Conservation (phyloP, 345 rosid species). For the Eucalyptus dawsonii region DNA sequence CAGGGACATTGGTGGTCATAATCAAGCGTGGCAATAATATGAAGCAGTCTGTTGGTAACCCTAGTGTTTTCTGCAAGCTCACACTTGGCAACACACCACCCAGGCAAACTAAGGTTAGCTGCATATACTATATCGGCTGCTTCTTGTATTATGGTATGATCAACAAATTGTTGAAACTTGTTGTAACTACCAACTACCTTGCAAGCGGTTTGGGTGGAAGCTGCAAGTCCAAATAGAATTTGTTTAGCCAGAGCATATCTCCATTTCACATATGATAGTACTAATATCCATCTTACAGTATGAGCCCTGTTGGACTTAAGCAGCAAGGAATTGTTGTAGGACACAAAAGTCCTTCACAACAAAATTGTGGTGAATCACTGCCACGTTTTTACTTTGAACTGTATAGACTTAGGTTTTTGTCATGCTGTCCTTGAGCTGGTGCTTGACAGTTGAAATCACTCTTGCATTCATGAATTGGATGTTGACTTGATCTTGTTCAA, state of each 20-base stretch:
- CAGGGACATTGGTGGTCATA: slow-evolving; percentile 86
- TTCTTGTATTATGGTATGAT: not conserved
- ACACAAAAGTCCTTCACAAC: not conserved
- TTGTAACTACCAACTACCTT: not conserved
- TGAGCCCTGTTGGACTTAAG: not conserved
- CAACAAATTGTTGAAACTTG: not conserved
- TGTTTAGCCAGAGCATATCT: not conserved
- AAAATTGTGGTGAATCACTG: not conserved
- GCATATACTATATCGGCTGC: not conserved
- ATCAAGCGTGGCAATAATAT: slow-evolving; percentile 96
- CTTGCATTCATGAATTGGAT: not conserved
- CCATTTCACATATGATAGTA: not conserved
- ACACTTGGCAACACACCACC: slow-evolving; percentile 87
- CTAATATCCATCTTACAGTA: not conserved
- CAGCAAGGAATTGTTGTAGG: not conserved
- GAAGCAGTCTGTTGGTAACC: slow-evolving; percentile 99
- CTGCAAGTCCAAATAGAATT: not conserved
- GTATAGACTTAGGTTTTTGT: not conserved
- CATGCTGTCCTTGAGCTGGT: not conserved
- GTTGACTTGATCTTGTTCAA: not conserved
- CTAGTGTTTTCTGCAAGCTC: slow-evolving; percentile 92
- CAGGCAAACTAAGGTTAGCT: slow-evolving; percentile 64
- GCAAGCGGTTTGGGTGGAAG: not conserved
- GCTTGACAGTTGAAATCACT: not conserved
- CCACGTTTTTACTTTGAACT: not conserved